phyloP scores from a whole-genome alignment of 225 moss, liverwort and hornwort genomes.

The Lunularia cruciata region DNA sequence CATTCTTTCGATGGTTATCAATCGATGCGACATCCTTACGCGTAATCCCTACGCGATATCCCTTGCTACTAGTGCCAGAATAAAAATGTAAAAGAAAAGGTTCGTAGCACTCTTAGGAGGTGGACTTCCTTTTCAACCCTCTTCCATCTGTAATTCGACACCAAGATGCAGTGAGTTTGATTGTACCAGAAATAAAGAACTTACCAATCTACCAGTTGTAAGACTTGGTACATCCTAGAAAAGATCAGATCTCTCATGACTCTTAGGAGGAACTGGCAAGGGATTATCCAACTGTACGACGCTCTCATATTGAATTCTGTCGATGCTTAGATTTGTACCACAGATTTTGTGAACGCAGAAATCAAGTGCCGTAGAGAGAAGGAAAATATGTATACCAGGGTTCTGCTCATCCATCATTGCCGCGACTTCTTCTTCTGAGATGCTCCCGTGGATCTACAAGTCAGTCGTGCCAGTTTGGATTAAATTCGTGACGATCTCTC shows the following conservation, averaged over 20 bases:
- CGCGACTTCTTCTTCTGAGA: constrained; percentile 12
- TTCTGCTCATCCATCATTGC: constrained; percentile 12
- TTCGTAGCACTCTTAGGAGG: not conserved
- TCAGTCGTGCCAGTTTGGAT: no score
- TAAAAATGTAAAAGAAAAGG: no score
- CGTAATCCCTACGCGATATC: no score
- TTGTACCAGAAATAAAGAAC: no score
- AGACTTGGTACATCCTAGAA: no score
- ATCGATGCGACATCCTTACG: no score
- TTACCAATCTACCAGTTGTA: no score
- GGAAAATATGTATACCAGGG: not conserved
- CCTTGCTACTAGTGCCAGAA: no score
- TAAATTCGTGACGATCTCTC: no score
- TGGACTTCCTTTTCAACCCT: constrained; percentile 22
- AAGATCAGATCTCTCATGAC: no score
- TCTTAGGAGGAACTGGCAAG: not conserved
- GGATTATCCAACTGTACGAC: not conserved
- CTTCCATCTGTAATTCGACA: not conserved
- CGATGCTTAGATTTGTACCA: not conserved
- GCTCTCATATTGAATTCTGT: not conserved
- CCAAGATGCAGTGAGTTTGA: not conserved
- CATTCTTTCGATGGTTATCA: no score
- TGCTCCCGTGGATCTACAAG: constrained; percentile 20
- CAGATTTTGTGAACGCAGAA: no score
- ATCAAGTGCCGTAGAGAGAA: not conserved